Evolutionary conservation across 352 stramenopile species (phyloP).

Genomic region (Pythium insidiosum): DNA sequence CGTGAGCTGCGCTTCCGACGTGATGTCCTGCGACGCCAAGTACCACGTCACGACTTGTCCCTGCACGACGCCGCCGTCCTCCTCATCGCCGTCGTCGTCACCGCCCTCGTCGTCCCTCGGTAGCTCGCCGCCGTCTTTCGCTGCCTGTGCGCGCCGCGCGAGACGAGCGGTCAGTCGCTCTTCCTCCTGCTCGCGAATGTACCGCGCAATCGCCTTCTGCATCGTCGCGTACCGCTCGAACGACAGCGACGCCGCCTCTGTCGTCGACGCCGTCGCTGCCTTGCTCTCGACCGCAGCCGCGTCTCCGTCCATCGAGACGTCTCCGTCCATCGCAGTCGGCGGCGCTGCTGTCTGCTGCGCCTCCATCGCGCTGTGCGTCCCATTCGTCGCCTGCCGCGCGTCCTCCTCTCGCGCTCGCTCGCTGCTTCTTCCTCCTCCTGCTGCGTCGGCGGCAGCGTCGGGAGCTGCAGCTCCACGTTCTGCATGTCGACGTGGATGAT

Average conservation of each 20-base stretch:
- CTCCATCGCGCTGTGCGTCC: background rate
- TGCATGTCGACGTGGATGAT: slow-evolving; percentile 99
- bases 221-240: slow-evolving; percentile 81
- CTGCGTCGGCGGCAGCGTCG: slow-evolving; percentile 25
- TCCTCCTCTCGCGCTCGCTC: no score
- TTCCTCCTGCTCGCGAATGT: slow-evolving; percentile 79
- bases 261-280: slow-evolving; percentile 12
- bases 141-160: slow-evolving; percentile 28
- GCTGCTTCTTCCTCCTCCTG: slow-evolving; percentile 35
- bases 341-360: slow-evolving; percentile 10
- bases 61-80: slow-evolving; percentile 54
- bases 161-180: slow-evolving; percentile 36
- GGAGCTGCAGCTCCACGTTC: slow-evolving; percentile 91
- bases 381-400: slow-evolving; percentile 1
- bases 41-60: slow-evolving; percentile 83
- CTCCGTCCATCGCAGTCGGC: no score
- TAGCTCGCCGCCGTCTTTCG: slow-evolving; percentile 8
- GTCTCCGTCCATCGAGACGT: no score
- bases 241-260: slow-evolving; percentile 35
- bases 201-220: slow-evolving; percentile 67
- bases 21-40: slow-evolving; percentile 76
- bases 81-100: slow-evolving; percentile 43
- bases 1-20: slow-evolving; percentile 68
- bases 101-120: slow-evolving; percentile 7
- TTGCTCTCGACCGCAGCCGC: background rate